Conservation (phyloP, 2,329 filamentous ascomycete genomes). For the Curvularia sp. region DNA sequence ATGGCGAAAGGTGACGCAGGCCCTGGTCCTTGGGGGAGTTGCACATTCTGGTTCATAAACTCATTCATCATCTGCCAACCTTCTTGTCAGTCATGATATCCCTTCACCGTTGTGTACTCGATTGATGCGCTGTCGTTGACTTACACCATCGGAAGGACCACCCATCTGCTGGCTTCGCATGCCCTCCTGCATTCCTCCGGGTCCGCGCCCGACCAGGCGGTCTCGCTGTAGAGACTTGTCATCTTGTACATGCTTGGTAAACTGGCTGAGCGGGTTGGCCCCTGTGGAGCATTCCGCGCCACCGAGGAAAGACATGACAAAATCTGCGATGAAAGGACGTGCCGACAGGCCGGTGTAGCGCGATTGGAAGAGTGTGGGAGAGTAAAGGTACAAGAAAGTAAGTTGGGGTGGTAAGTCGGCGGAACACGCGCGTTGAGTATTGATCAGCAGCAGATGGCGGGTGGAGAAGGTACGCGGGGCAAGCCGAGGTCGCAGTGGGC, state of each 20-base stretch:
- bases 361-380: constrained; percentile 6
- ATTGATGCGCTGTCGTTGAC: constrained; percentile 16
- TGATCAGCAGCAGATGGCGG: constrained; percentile 34
- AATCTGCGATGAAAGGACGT: neutral
- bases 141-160: constrained; percentile 68
- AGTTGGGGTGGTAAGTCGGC: constrained; percentile 3
- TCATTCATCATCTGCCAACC: constrained; percentile 82
- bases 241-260: constrained; percentile 95
- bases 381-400: constrained; percentile 13
- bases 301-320: constrained; percentile 89
- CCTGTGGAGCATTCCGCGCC: constrained; percentile 96
- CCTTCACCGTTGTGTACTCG: constrained; percentile 3
- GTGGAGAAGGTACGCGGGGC: constrained; percentile 24
- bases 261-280: constrained; percentile 94
- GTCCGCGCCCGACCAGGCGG: constrained; percentile 77
- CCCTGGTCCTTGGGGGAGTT: constrained; percentile 62
- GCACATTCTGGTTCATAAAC: constrained; percentile 81
- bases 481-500: constrained; percentile 28
- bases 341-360: constrained; percentile 1
- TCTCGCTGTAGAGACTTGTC: constrained; percentile 95
- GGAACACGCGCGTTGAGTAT: constrained; percentile 18
- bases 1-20: constrained; percentile 67
- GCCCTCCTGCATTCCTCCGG: constrained; percentile 73
- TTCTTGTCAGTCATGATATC: constrained; percentile 33
- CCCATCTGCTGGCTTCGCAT: constrained; percentile 76